Conservation (phyloP, 1,139 yeast species). For the Casaregolazyma suthepensis region DNA sequence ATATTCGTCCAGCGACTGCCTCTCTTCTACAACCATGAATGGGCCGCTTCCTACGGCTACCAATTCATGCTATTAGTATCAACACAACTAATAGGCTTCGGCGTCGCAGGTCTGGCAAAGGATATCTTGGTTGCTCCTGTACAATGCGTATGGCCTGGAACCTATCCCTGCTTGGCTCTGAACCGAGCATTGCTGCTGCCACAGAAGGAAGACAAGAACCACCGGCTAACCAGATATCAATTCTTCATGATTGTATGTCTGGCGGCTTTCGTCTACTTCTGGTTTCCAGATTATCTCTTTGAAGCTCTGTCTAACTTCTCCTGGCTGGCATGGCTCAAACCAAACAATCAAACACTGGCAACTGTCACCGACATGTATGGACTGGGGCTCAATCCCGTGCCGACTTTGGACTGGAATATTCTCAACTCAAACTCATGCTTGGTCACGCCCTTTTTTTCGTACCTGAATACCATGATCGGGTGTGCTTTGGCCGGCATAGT, state of each 20-base stretch:
- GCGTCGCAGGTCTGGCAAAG: constrained; percentile 55
- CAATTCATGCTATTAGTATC: constrained; percentile 46
- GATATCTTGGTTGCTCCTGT: constrained; percentile 51
- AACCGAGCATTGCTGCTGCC: constrained; percentile 41
- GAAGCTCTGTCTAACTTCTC: constrained; percentile 49
- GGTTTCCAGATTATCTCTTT: constrained; percentile 53
- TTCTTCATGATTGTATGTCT: constrained; percentile 39
- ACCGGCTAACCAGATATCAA: constrained; percentile 43
- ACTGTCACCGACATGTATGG: constrained; percentile 54
- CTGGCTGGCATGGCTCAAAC: constrained; percentile 62
- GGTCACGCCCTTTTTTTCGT: constrained; percentile 44
- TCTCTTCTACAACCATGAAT: constrained; percentile 37
- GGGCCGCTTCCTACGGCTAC: constrained; percentile 43
- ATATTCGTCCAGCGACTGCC: constrained; percentile 40
- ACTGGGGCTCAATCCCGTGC: constrained; percentile 50
- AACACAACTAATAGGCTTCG: constrained; percentile 55
- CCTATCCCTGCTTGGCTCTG: constrained; percentile 48
- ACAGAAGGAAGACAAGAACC: constrained; percentile 32
- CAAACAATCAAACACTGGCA: constrained; percentile 48
- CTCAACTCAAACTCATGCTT: constrained; percentile 28
- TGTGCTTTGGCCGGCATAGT: constrained; percentile 37
- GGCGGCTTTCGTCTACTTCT: constrained; percentile 45
- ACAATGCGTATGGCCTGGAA: constrained; percentile 51
- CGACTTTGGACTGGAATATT: constrained; percentile 50
- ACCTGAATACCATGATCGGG: constrained; percentile 41